phyloP scores from a whole-genome alignment of 306 rosid genomes.

The Trichosanthes truncata region DNA sequence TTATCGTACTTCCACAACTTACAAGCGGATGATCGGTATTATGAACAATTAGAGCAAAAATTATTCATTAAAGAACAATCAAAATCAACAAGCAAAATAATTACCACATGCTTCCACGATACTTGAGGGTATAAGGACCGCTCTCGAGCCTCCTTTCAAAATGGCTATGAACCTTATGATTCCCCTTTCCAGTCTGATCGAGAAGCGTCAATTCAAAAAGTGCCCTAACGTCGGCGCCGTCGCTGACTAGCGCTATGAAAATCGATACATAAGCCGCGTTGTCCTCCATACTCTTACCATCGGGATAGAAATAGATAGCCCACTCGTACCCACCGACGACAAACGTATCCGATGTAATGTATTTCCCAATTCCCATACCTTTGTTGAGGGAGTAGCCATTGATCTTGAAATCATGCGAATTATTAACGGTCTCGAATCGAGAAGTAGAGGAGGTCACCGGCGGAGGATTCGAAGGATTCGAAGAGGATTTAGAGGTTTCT shows the following conservation, averaged over 20 bases:
- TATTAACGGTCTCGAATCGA: conserved; percentile 41
- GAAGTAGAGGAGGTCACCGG: conserved; percentile 31
- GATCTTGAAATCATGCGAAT: conserved; percentile 43
- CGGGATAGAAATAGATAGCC: conserved; percentile 62
- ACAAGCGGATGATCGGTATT: neutral
- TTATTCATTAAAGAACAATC: neutral
- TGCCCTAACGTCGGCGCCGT: conserved; percentile 53
- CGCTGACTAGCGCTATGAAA: conserved; percentile 50
- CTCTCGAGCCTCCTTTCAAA: conserved; percentile 40
- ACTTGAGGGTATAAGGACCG: conserved; percentile 54
- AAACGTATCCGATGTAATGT: conserved; percentile 46
- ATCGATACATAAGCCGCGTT: conserved; percentile 42
- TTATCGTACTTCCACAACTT: neutral
- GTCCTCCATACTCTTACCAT: conserved; percentile 49
- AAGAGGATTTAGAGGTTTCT: conserved; percentile 20
- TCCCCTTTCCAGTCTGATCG: conserved; percentile 48
- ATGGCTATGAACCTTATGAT: conserved; percentile 59
- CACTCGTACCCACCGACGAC: conserved; percentile 47
- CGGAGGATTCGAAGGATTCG: conserved; percentile 6
- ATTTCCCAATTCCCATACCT: conserved; percentile 51
- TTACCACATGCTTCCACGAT: conserved; percentile 67
- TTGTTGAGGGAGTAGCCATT: conserved; percentile 39
- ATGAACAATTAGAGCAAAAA: neutral
- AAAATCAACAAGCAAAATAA: neutral
- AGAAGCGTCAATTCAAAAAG: conserved; percentile 41